Base-by-base conservation (phyloP, 345 rosid genomes). In the Syzygium jambos region DNA sequence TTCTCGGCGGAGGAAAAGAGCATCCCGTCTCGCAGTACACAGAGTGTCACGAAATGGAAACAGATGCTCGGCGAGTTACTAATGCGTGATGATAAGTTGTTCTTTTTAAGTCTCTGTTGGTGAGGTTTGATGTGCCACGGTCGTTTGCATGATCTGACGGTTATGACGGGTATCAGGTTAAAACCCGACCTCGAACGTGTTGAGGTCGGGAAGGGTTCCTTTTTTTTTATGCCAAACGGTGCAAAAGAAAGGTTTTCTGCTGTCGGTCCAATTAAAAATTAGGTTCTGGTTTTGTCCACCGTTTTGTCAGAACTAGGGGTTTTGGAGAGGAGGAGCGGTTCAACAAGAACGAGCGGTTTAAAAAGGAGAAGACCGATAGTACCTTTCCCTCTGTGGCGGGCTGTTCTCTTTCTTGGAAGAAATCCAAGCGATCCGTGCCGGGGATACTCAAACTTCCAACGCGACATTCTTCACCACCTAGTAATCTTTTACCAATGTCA, bases 401-500 rank as follows among this genome's bases (percentile, higher is more conserved):
- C 15, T 17, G 86, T 63, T 51, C 86, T 84, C 63, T 84, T 84
- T 56, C 86, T 84, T 12, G 86, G 93, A 57, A 91, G 91, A 56
- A 91, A 91, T 57, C 93, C 93, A 52, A 91, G 89, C 55, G 93
- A 91, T 15, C 93, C 93, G 8, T 91, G 93, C 82, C 93, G 89
- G 4, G 93, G 93, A 89, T 91, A 92, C 89, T 53, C 86, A 41
- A 84, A 84, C 46, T 84, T 84, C 86, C 86, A 25, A 56, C 53
- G 86, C 29, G 63, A 53, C 86, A 53, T 84, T 29, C 49, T 84
- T 52, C 49, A 11, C 63, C 86, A 21, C 86, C 86, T 53, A 51
- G 53, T 34, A 53, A 53, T 38, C 43, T 19, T 9, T 5, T 23
- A 53, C 63, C 63, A 30, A 84, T 29, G 34, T 52, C 16, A 52